Conservation (phyloP, 495 filamentous ascomycete genomes). For the Lichina pygmaea region DNA sequence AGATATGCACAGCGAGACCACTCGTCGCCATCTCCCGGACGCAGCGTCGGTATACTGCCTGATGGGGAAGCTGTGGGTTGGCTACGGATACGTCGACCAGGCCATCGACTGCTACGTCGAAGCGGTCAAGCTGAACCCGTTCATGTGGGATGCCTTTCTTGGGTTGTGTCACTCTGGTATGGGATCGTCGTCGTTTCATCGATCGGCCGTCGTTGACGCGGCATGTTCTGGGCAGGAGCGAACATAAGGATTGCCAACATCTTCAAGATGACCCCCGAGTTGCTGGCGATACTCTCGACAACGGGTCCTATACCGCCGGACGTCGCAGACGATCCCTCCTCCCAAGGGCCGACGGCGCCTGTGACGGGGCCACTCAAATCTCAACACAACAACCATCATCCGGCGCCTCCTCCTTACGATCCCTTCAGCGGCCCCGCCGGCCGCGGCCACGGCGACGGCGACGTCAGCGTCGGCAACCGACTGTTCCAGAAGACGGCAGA, state of each 20-base stretch:
- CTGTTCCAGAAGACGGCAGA: slow-evolving; percentile 31
- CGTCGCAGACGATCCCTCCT: not conserved
- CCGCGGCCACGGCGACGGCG: slow-evolving; percentile 12
- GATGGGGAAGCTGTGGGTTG: slow-evolving; percentile 66
- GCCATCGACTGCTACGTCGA: slow-evolving; percentile 67
- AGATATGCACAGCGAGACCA: slow-evolving; percentile 38
- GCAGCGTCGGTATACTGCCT: slow-evolving; percentile 55
- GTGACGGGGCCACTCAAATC: slow-evolving; percentile 16
- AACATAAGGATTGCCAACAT: slow-evolving; percentile 56
- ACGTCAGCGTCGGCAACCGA: slow-evolving; percentile 10
- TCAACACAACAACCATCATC: slow-evolving; percentile 17
- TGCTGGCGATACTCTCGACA: slow-evolving; percentile 22
- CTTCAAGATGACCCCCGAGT: slow-evolving; percentile 50
- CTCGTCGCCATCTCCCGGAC: slow-evolving; percentile 38
- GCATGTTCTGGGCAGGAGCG: slow-evolving; percentile 28
- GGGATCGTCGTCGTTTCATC: slow-evolving; percentile 5
- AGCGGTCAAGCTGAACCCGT: slow-evolving; percentile 70
- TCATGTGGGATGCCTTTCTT: slow-evolving; percentile 94
- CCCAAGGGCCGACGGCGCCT: slow-evolving; percentile 3
- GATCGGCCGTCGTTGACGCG: not conserved
- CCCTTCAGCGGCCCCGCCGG: slow-evolving; percentile 19
- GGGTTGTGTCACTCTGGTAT: slow-evolving; percentile 45
- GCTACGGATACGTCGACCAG: slow-evolving; percentile 50
- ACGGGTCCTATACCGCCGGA: not conserved
- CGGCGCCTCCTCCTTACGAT: slow-evolving; percentile 12